Base-by-base conservation (phyloP, 495 filamentous ascomycete genomes). In the Aspergillus diversus region DNA sequence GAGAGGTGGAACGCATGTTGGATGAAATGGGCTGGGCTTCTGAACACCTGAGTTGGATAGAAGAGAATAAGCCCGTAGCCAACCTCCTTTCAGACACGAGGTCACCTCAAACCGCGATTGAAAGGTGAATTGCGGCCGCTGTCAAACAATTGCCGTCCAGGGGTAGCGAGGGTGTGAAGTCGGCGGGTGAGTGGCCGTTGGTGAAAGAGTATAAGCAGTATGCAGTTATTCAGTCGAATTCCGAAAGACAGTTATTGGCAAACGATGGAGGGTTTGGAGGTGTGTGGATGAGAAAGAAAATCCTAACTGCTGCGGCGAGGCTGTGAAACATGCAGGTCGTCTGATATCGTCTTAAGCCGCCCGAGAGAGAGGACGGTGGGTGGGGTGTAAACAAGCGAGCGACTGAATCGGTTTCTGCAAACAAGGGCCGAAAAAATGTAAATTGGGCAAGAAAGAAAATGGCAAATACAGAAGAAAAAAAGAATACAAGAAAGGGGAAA, bases 1-100 rank as follows among this genome's bases (percentile, higher is more conserved):
- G 57, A 11, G 60, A 53, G 33, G 74, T 58, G 32, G 63, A 69
- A 51, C 77, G 76, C 78, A 81, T 81, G 61, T 39, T 68, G 66
- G 60, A 5, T 59, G 9, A 51, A 43, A 49, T 9, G 3, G 47
- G 16, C 32, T 46, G 5, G 51, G 39, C n/a, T 11, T 50, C 7
- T 51, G 17, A 47, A 15, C 27, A 31, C 13, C 32, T 47, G 27
- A 13, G 15, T 57, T 56, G 33, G 21, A n/a, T 17, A 34, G 21
- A 33, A 16, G n/a, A 42, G 37, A 56, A 32, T 17, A 31, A 43
- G 60, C 42, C 50, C 39, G 34, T 12, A 34, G 21, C 50, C 31
- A 32, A 62, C 56, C 52, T 42, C 53, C 60, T 49, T 54, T 11
- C 5, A 16, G 31, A 37, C 4, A 21, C 15, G 21, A 43, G 12